Base-by-base conservation (phyloP, 1,284 basidiomycete species). In the Leccinum pseudoinsigne region DNA sequence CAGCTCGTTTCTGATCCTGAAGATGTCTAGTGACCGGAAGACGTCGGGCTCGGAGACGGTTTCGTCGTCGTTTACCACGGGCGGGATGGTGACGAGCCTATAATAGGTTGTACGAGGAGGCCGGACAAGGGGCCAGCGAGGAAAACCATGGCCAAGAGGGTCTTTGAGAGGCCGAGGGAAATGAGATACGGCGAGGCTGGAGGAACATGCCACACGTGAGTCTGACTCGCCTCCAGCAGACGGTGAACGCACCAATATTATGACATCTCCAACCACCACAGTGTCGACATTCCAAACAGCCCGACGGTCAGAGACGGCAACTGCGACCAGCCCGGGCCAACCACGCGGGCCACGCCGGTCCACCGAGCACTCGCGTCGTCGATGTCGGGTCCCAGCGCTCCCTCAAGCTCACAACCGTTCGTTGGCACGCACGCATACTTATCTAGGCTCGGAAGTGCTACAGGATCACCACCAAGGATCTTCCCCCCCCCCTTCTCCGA, bases 121-220 rank as follows among this genome's bases (percentile, higher is more conserved):
- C 97, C 97, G 0, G 92, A 93, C 3, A 98, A 77, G 0, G 97
- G 97, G 0, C 95, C 97, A 0, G 97, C 97, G 38, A 98, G 83
- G 78, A 98, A 97, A 16, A 98, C 96, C 31, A 94, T 82, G 5
- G 95, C 90, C 82, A 97, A 95, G 64, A 84, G 83, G 11, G 93
- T 89, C 77, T 96, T 97, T 16, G 90, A 88, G 16, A 98, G 80
- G 5, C 97, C 96, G 0, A 98, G 86, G 0, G 93, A 93, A 59
- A 97, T 82, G 1, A 98, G 83, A 77, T 97, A 98, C 0, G 96
- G 96, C 0, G 95, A 93, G n/a, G 91, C 93, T 78, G 45, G 3
- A 38, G 40, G 38, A 34, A 60, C n/a, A 38, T 64, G 18, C 18
- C 6, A 14, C 38, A 51, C 58, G 60, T 63, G 23, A 21, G 26